Evolutionary conservation across 164 flowering plant genomes (phyloP), one percentile per base, ranked within the genome.

Genomic region (Stephania cephalantha): DNA sequence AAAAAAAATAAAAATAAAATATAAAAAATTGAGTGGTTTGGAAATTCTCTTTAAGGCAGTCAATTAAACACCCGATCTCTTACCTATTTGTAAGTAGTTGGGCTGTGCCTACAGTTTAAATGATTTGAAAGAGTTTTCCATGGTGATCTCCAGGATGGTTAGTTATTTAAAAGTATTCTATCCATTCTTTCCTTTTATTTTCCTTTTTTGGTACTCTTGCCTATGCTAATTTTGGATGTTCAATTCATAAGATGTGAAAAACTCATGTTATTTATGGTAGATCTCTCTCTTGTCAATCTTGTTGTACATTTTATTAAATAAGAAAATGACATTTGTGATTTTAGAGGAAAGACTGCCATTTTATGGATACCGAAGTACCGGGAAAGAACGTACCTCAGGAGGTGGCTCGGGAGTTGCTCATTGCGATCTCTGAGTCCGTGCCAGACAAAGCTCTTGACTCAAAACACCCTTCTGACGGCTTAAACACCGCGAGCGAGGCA

Each of bases 321-420:
- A 9, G 50, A 58, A 63, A 52, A 48, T 46, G 44, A 45, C 31
- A 7, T 69, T 71, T 66, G 29, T 12, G 29, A 22, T 64, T 61
- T 52, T 70, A 68, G 75, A 68, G 68, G 29, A 74, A 48, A 5
- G 45, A 71, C 67, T 6, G 10, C 66, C 76, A 72, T 82, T 84
- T 74, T 81, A 87, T 88, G 91, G 89, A 88, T 82, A 84, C 81
- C 64, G 61, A 71, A 66, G 72, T 71, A 78, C 70, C 81, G 45
- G 79, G 80, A 58, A 84, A 82, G 73, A 42, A 72, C 71, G 75
- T 45, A 52, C 53, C 84, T 68, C 84, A 86, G 71, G 87, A 86
- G 42, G 75, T 81, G 81, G 78, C 89, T 76, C 81, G 91, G 61
- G 91, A 88, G 83, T 88, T 85, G 48, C 88, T 88, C 29, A 88